phyloP scores from a whole-genome alignment of 2,329 filamentous ascomycete species.

The Chaetomiaceae sp. region DNA sequence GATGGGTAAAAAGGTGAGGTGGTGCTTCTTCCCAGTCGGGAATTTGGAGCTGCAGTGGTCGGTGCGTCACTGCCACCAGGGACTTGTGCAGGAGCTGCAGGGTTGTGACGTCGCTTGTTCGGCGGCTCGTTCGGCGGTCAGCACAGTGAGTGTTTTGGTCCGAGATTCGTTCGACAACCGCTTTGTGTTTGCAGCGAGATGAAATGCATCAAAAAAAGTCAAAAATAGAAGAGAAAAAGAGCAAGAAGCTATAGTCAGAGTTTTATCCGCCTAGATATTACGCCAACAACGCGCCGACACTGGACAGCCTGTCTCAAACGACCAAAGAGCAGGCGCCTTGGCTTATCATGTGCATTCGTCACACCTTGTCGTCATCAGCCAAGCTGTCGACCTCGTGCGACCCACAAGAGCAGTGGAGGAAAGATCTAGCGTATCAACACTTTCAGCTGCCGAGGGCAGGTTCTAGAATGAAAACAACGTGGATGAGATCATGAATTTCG shows the following conservation, averaged over 20 bases:
- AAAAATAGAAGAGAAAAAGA: too few species aligned
- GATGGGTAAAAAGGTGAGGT: constrained; percentile 19
- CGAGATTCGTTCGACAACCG: background rate
- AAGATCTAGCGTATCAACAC: too few species aligned
- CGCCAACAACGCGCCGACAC: too few species aligned
- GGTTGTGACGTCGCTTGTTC: constrained; percentile 16
- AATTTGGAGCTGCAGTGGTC: constrained; percentile 20
- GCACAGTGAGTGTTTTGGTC: background rate
- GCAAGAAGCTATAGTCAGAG: too few species aligned
- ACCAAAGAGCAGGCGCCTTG: constrained; percentile 5
- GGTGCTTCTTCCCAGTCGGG: constrained; percentile 12
- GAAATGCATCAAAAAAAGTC: too few species aligned
- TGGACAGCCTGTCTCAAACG: background rate
- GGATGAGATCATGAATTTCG: too few species aligned
- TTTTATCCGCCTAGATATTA: too few species aligned
- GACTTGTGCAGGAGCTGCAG: constrained; percentile 7
- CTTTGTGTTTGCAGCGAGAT: background rate
- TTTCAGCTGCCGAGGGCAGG: too few species aligned
- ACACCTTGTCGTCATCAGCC: constrained; percentile 23
- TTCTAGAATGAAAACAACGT: too few species aligned
- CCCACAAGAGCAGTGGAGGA: background rate
- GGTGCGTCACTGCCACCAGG: constrained; percentile 16
- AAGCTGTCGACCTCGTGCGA: background rate
- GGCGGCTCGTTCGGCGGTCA: background rate
- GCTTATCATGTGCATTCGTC: constrained; percentile 8